phyloP scores from a whole-genome alignment of 1,139 yeast genomes.

The Spathaspora jeffriesii region DNA sequence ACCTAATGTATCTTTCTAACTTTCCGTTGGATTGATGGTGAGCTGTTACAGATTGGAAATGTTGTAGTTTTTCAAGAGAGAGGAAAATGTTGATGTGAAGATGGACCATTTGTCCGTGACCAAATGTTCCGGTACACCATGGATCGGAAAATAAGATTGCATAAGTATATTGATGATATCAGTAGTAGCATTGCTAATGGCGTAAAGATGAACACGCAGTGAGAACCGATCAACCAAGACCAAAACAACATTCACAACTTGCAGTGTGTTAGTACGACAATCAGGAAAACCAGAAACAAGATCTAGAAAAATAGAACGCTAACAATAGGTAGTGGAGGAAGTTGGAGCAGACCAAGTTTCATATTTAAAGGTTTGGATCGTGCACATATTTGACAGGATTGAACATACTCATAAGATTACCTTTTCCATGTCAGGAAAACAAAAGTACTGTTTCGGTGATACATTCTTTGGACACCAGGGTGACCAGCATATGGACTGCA shows the following conservation, averaged over 20 bases:
- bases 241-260: not conserved
- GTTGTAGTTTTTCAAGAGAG: too few relatives aligned
- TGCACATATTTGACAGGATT: not conserved
- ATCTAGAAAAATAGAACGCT: not conserved
- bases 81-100: not conserved
- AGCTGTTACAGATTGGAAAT: not conserved
- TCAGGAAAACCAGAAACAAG: not conserved
- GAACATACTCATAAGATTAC: not conserved
- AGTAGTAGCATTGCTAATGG: not conserved
- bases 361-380: not conserved
- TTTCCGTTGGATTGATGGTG: slow-evolving; percentile 1
- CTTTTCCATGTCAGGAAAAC: not conserved
- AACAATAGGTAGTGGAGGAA: slow-evolving; percentile 1
- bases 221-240: not conserved
- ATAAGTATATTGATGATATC: not conserved
- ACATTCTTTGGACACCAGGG: not conserved
- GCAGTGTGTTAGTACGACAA: not conserved
- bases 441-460: not conserved
- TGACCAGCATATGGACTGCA: not conserved
- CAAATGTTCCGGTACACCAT: not conserved
- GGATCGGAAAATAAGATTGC: not conserved
- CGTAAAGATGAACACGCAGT: not conserved
- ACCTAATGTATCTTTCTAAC: not conserved
- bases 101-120: not conserved
- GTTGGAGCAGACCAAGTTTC: not conserved